These are phyloP conservation scores for Dacryopinax primogenitus DNA, from an alignment of 768 basidiomycete genomes.

Conservation along the genomic window DNA sequence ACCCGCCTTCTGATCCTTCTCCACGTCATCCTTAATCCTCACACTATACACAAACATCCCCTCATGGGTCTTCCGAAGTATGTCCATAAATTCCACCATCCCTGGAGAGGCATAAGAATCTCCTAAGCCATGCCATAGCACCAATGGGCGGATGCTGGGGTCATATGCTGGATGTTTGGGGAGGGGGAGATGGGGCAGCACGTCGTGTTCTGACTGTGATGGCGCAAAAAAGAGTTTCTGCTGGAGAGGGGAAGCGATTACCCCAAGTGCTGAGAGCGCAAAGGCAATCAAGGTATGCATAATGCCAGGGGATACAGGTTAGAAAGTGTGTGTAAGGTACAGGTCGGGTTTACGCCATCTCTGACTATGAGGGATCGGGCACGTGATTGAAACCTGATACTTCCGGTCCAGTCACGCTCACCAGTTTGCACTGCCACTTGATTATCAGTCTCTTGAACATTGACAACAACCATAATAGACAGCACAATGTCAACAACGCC, in stretches of 20 bases:
- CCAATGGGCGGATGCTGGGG: background rate
- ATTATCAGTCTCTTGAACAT: no score
- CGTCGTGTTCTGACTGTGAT: background rate
- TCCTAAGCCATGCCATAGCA: constrained; percentile 29
- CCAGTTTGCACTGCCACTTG: no score
- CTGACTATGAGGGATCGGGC: no score
- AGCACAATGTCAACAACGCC: no score
- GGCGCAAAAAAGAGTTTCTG: background rate
- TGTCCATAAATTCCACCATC: constrained; percentile 49
- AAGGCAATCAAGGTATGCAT: no score
- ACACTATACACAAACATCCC: constrained; percentile 69
- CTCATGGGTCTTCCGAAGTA: constrained; percentile 50
- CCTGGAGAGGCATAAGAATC: constrained; percentile 64
- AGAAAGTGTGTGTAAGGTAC: no score
- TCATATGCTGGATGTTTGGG: background rate
- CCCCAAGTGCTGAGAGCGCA: background rate
- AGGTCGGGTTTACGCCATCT: no score
- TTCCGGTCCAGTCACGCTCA: no score
- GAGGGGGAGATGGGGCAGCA: background rate
- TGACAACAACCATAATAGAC: no score
- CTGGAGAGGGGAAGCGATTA: background rate
- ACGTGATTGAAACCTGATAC: no score
- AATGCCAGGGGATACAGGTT: no score
- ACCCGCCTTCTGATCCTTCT: constrained; percentile 53
- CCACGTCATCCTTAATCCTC: constrained; percentile 47